Evolutionary conservation across 176 grass and related monocot species (phyloP).

Genomic region (Sorghum bicolor): DNA sequence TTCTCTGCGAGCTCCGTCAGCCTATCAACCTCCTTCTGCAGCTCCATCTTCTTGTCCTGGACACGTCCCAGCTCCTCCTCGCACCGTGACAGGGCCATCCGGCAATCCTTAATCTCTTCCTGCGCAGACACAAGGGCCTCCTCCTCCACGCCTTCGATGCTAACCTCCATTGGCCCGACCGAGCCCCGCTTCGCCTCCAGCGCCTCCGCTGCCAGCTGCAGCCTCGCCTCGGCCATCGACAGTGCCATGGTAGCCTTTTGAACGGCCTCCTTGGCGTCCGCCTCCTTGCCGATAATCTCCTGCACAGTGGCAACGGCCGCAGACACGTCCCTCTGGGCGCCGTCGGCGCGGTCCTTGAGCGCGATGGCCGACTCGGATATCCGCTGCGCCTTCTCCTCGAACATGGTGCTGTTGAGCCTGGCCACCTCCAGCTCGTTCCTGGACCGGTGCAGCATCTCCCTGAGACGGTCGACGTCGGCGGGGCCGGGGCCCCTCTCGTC

Average conservation of each 20-base stretch:
- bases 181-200: slow-evolving; percentile 47
- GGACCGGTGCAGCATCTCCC: slow-evolving; percentile 53
- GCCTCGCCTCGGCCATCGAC: slow-evolving; percentile 75
- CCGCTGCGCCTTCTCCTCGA: slow-evolving; percentile 80
- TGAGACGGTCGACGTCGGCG: slow-evolving; percentile 39
- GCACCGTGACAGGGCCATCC: slow-evolving; percentile 36
- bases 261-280: slow-evolving; percentile 66
- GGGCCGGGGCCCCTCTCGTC: slow-evolving; percentile 32
- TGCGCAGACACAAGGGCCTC: slow-evolving; percentile 44
- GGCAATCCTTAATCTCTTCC: slow-evolving; percentile 65
- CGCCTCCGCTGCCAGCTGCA: slow-evolving; percentile 62
- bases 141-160: slow-evolving; percentile 50
- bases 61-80: slow-evolving; percentile 52
- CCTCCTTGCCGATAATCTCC: slow-evolving; percentile 71
- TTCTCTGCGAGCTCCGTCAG: slow-evolving; percentile 72
- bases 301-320: slow-evolving; percentile 49
- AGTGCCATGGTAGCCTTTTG: slow-evolving; percentile 78
- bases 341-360: slow-evolving; percentile 72
- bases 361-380: slow-evolving; percentile 86
- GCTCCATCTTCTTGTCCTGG: slow-evolving; percentile 50
- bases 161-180: slow-evolving; percentile 36
- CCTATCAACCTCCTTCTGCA: slow-evolving; percentile 86
- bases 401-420: slow-evolving; percentile 78
- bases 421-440: slow-evolving; percentile 72
- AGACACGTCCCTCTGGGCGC: slow-evolving; percentile 51